These are phyloP conservation scores for Cyberlindnera samutprakarnensis DNA, from an alignment of 805 yeast species.

Conservation along the genomic window DNA sequence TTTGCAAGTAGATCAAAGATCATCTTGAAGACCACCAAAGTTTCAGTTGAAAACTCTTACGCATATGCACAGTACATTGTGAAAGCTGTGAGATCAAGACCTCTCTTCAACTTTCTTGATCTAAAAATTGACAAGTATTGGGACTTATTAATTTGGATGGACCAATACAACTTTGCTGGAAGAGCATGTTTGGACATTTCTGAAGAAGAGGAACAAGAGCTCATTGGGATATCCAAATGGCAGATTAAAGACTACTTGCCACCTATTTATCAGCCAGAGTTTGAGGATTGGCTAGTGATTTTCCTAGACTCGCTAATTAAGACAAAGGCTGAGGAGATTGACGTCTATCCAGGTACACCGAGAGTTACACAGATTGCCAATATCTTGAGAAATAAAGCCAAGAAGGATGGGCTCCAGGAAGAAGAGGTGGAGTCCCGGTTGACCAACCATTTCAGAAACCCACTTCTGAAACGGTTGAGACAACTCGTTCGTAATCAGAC, in stretches of 20 bases:
- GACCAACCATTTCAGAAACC: conserved; percentile 49
- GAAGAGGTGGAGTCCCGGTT: conserved; percentile 39
- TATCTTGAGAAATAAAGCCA: conserved; percentile 38
- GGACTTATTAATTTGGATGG: conserved; percentile 97
- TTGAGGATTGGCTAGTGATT: conserved; percentile 78
- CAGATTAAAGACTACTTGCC: conserved; percentile 74
- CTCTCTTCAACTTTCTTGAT: conserved; percentile 78
- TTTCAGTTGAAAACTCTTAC: conserved; percentile 77
- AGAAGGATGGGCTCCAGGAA: conserved; percentile 21
- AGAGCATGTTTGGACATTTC: conserved; percentile 34
- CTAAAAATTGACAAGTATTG: conserved; percentile 69
- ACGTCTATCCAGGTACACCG: conserved; percentile 38
- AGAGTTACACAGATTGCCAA: conserved; percentile 65
- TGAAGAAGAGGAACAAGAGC: conserved; percentile 30
- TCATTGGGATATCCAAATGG: conserved; percentile 56
- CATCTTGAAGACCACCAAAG: conserved; percentile 65
- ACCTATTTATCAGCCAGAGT: conserved; percentile 65
- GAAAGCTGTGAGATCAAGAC: conserved; percentile 70
- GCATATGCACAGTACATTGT: conserved; percentile 84
- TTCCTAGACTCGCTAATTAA: conserved; percentile 64
- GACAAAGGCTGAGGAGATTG: conserved; percentile 31
- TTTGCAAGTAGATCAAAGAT: conserved; percentile 75
- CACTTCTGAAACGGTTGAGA: conserved; percentile 58
- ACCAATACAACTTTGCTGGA: conserved; percentile 82
- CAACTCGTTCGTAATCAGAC: conserved; percentile 62